Conservation (phyloP, 768 basidiomycete species). For the Serendipita sp. region DNA sequence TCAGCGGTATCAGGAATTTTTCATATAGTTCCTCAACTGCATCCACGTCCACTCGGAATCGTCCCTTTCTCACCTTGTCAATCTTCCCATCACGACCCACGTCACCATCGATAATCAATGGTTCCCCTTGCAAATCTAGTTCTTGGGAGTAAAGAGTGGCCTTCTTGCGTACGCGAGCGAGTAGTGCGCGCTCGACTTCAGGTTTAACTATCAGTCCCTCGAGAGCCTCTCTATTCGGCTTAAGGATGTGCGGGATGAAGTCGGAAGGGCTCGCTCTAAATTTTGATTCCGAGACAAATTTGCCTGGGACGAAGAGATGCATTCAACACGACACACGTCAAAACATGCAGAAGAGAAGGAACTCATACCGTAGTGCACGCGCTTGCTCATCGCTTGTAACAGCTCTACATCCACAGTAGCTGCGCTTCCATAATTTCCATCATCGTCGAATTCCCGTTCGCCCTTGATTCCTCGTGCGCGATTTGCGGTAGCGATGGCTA, state of each 20-base stretch:
- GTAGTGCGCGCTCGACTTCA: constrained; percentile 75
- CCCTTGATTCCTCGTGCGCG: constrained; percentile 51
- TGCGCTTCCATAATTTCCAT: constrained; percentile 95
- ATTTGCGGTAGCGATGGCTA: constrained; percentile 47
- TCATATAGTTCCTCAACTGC: constrained; percentile 88
- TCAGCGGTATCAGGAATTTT: constrained; percentile 90
- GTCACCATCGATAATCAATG: constrained; percentile 7
- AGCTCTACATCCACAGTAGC: constrained; percentile 92
- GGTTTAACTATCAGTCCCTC: constrained; percentile 92
- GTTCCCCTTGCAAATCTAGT: constrained; percentile 53
- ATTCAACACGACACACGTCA: background rate
- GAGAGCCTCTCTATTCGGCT: constrained; percentile 59
- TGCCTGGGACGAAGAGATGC: constrained; percentile 39
- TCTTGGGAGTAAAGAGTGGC: constrained; percentile 64
- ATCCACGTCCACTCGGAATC: constrained; percentile 57
- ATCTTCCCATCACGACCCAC: background rate
- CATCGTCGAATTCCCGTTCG: constrained; percentile 67
- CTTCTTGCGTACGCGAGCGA: constrained; percentile 76
- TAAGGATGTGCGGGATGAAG: constrained; percentile 84
- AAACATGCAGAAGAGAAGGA: background rate
- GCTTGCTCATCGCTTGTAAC: constrained; percentile 93
- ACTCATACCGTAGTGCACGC: constrained; percentile 86
- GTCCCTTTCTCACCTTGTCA: constrained; percentile 15
- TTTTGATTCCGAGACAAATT: constrained; percentile 98
- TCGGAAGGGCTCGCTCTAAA: constrained; percentile 72